Conservation (phyloP, 139 green algal species). For the Micromonas pusilla region DNA sequence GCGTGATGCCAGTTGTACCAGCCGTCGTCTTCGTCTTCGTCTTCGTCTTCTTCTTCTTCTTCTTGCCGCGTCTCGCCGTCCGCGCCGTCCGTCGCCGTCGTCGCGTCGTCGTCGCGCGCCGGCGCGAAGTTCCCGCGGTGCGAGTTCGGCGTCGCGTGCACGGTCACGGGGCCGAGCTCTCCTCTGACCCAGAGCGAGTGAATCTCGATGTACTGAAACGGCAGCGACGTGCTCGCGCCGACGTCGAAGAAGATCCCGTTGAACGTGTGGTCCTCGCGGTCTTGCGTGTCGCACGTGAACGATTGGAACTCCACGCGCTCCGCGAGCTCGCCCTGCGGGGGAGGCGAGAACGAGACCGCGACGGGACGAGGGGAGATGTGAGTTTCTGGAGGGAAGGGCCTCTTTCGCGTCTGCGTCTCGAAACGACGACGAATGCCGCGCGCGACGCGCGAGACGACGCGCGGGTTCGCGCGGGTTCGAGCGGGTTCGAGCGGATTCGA, state of each 20-base stretch:
- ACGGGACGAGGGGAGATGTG: neutral
- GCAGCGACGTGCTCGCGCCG: neutral
- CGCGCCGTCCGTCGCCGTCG: neutral
- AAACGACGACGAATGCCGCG: neutral
- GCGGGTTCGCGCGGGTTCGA: neutral
- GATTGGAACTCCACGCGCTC: neutral
- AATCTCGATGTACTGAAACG: constrained; percentile 3
- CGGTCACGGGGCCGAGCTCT: neutral
- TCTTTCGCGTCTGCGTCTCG: neutral
- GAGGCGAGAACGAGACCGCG: neutral
- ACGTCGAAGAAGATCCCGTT: constrained; percentile 13
- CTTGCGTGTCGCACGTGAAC: constrained; percentile 5
- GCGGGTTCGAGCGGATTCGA: too few relatives aligned
- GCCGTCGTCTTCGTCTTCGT: neutral
- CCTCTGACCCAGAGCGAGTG: neutral
- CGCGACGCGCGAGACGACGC: neutral
- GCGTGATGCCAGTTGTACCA: neutral
- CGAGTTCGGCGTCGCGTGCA: neutral
- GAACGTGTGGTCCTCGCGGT: constrained; percentile 30
- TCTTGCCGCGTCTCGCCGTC: neutral
- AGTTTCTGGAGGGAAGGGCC: neutral
- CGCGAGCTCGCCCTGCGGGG: neutral
- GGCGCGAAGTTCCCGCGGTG: neutral
- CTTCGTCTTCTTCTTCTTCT: neutral
- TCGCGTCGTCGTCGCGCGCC: neutral